Base-by-base conservation (phyloP, 1,284 basidiomycete species). In the Paramarasmius palmivorus region DNA sequence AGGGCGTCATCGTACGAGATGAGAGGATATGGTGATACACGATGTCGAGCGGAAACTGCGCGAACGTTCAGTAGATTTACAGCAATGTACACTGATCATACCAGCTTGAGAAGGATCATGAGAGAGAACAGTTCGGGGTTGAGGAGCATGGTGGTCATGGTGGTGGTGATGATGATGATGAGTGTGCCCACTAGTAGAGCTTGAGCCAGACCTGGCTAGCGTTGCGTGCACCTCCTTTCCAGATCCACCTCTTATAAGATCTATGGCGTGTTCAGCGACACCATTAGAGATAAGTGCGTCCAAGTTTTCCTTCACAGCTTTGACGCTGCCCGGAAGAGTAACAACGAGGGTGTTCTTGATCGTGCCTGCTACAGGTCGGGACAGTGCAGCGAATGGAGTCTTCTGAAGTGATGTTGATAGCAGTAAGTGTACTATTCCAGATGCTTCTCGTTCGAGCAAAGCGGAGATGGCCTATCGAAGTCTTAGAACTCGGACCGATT, bases 301-400 rank as follows among this genome's bases (percentile, higher is more conserved):
- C 54, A 93, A 64, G 61, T 87, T 92, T 65, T 95, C 92, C 56
- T 77, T 83, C 23, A 93, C 92, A 1, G 91, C 93, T 62, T 91
- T 94, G 20, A 86, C 79, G 59, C 89, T 92, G 1, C 93, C 93
- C 0, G 93, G 93, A 8, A 95, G 82, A 0, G 90, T 91, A 17
- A 90, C 75, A 25, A 95, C 73, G 15, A 95, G 75, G 0, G 86
- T 86, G 34, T 80, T 78, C 25, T 71, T 72, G 54, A 84, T 71
- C 6, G 90, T 88, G 0, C 93, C 93, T 2, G 89, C 91, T 14
- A 93, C 74, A 1, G 90, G 90, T 9, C 93, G 82, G 1, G 92
- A 89, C 8, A 95, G 77, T 0, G 90, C 89, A 2, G 90, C 93
- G 29, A 93, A 72, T 1, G 90, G 86, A 0, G 93, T 95, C 57